Base-by-base conservation (phyloP, 2,329 filamentous ascomycete genomes). In the Aspergillus quadrilineatus region DNA sequence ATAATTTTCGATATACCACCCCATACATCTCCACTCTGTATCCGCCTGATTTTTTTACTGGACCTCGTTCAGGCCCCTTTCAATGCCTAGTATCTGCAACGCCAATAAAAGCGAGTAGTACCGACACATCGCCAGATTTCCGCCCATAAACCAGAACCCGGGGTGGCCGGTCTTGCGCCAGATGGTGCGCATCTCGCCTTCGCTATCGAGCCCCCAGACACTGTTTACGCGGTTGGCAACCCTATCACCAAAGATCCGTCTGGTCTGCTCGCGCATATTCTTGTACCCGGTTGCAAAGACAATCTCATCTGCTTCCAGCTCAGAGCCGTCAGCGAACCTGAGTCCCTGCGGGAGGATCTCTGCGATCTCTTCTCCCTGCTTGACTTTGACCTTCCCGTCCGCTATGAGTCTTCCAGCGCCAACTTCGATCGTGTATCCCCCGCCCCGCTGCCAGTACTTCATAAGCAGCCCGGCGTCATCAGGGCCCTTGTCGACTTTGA, bases 391-490 rank as follows among this genome's bases (percentile, higher is more conserved):
- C 67, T 83, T 84, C 0, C 86, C 85, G 10, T 87, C 82, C 2
- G 77, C 76, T 56, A 89, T 87, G 26, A 89, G 77, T 64, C 82
- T 72, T 0, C 82, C 83, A 0, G 81, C 83, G 0, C 87, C 87
- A 1, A 88, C 85, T 58, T 89, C 85, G 59, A 89, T 86, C 70
- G 89, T 89, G 66, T 89, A 89, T 0, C 87, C 86, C 0, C 87
- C 87, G 1, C 85, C 85, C 2, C 83, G 80, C 62, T 86, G 83
- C 60, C 86, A 78, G 65, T 88, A 89, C 68, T 88, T 87, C 51
- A 82, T 70, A 55, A 84, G 78, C 1, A 88, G 74, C 0, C 86
- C 86, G 0, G 79, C 75, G 0, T 76, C 80, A 52, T 85, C 79
- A 0, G 83, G 80, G 0, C 86, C 86, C 0, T 67, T 71, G 61